Percentiles rank a stretch among this genome's conserved stretches.
Conservation (phyloP, 371 early-diverging fungal species). For the Mortierella sp. region DNA sequence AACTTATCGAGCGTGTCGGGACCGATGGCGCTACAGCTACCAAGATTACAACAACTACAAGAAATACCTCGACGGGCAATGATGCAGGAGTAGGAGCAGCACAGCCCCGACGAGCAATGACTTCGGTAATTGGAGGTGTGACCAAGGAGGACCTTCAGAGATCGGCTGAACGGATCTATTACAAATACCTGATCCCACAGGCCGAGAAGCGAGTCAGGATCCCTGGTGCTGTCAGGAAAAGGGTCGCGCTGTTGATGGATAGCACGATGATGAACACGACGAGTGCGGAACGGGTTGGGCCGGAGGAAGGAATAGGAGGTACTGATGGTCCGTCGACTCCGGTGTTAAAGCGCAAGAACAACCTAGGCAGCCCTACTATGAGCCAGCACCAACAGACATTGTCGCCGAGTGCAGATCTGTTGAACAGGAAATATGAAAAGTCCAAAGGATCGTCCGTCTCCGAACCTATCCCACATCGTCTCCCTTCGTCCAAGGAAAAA, state of each 20-base stretch:
- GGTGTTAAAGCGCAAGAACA: conserved; percentile 14
- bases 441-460: not conserved
- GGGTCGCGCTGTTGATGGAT: conserved; percentile 39
- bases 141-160: conserved; percentile 68
- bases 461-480: not conserved
- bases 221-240: conserved; percentile 32
- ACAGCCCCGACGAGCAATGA: conserved; percentile 11
- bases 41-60: not conserved
- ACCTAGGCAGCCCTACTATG: not conserved
- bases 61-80: not conserved
- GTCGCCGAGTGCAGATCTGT: not conserved
- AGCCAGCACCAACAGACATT: not conserved
- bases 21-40: not conserved
- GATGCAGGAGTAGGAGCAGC: not conserved
- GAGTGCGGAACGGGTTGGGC: too few relatives aligned
- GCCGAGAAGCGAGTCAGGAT: conserved; percentile 60
- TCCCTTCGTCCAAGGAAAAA: not conserved
- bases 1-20: too few relatives aligned
- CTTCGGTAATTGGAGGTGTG: conserved; percentile 36
- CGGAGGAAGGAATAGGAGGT: conserved; percentile 10
- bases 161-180: conserved; percentile 71
- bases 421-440: not conserved
- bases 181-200: conserved; percentile 67
- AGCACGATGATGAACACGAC: conserved; percentile 8
- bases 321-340: not conserved